A percentile compares a stretch with the other conserved stretches of the same genome.
phyloP scores from a whole-genome alignment of 768 basidiomycete genomes.

The Filobasidium floriforme region DNA sequence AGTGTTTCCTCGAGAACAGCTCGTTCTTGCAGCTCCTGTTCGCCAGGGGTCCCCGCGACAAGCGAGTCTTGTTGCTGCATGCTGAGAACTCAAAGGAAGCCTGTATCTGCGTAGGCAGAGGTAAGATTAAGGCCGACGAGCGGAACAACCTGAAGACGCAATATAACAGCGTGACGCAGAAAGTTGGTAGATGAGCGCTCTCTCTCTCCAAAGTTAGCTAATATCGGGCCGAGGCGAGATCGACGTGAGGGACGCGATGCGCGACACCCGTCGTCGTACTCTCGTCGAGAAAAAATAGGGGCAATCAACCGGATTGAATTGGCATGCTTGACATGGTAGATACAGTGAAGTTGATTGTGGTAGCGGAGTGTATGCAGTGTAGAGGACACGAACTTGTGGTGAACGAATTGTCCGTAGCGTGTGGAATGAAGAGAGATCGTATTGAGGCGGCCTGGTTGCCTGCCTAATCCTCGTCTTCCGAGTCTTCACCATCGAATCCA shows the following conservation, averaged over 20 bases:
- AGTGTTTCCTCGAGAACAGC: too few relatives aligned
- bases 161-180: too few relatives aligned
- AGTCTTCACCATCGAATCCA: constrained; percentile 36
- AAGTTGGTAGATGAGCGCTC: too few relatives aligned
- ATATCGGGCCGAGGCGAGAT: not conserved
- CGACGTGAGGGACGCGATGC: not conserved
- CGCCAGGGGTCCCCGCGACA: too few relatives aligned
- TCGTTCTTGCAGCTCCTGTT: too few relatives aligned
- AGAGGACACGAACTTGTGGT: not conserved
- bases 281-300: not conserved
- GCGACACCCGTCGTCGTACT: not conserved
- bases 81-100: too few relatives aligned
- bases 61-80: too few relatives aligned
- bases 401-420: not conserved
- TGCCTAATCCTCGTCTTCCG: constrained; percentile 15
- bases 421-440: not conserved
- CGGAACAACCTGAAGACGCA: too few relatives aligned
- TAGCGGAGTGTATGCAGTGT: not conserved
- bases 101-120: too few relatives aligned
- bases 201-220: too few relatives aligned
- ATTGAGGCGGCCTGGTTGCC: not conserved
- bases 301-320: not conserved
- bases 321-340: not conserved
- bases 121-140: too few relatives aligned
- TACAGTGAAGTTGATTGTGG: not conserved